Conservation (phyloP, 2,329 filamentous ascomycete genomes). For the Aspergillus felis region DNA sequence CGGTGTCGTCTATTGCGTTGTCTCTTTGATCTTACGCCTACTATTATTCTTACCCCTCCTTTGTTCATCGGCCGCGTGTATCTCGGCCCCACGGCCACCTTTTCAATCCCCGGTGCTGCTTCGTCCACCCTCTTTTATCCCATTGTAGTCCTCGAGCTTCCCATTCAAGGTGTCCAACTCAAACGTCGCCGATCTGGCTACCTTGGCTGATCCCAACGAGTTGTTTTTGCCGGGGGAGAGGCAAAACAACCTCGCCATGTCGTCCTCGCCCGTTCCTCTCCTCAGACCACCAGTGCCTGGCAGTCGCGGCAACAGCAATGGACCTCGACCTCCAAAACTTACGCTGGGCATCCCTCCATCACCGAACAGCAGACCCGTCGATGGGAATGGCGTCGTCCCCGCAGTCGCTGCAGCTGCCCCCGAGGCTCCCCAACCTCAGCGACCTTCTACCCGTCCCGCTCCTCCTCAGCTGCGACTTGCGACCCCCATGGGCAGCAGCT, state of each 20-base stretch:
- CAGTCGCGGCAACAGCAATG: slow-evolving; percentile 56
- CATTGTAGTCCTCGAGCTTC: not conserved
- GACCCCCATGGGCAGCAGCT: slow-evolving; percentile 76
- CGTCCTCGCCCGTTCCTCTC: slow-evolving; percentile 68
- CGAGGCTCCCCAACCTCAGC: slow-evolving; percentile 31
- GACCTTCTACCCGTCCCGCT: slow-evolving; percentile 51
- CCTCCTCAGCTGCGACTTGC: slow-evolving; percentile 79
- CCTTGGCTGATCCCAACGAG: slow-evolving; percentile 38
- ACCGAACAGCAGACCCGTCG: slow-evolving; percentile 72
- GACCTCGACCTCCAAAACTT: slow-evolving; percentile 67
- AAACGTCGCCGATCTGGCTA: slow-evolving; percentile 33
- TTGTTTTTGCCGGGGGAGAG: slow-evolving; percentile 39
- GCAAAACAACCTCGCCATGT: slow-evolving; percentile 55
- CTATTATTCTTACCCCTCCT: not conserved
- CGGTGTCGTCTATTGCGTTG: not conserved
- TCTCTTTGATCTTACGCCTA: not conserved
- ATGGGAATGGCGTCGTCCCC: slow-evolving; percentile 41
- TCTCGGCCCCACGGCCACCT: not conserved
- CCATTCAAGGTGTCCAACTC: slow-evolving; percentile 17
- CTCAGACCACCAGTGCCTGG: slow-evolving; percentile 80
- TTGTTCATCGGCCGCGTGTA: not conserved
- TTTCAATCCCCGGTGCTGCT: not conserved
- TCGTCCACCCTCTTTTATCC: slow-evolving; percentile 2
- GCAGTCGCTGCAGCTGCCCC: slow-evolving; percentile 20
- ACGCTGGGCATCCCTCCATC: slow-evolving; percentile 88